Percentiles rank a stretch among this genome's conserved stretches.
phyloP scores from a whole-genome alignment of 2,329 filamentous ascomycete species.

The Leptographium galeiforme region DNA sequence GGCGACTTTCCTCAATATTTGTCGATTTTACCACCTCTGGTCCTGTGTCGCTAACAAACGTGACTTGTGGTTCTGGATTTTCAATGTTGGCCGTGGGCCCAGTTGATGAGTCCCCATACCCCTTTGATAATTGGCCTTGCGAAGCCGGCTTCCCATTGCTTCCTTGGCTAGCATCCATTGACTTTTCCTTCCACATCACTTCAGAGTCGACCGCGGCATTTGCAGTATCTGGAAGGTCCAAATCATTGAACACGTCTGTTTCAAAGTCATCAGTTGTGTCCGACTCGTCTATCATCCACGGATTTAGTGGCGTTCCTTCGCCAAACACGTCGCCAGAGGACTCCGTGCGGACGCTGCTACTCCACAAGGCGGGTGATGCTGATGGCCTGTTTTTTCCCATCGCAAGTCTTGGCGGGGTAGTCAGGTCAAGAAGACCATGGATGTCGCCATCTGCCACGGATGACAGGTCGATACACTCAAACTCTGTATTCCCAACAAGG shows the following conservation, averaged over 20 bases:
- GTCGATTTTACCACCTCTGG: no score
- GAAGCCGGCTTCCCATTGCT: no score
- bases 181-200: no score
- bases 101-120: no score
- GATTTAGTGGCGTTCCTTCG: constrained; percentile 1
- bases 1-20: background rate
- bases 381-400: background rate
- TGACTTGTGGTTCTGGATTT: no score
- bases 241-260: constrained; percentile 10
- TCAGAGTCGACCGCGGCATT: background rate
- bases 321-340: background rate
- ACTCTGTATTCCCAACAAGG: background rate
- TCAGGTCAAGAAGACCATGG: background rate
- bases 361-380: background rate
- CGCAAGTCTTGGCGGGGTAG: background rate
- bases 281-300: constrained; percentile 2
- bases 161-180: no score
- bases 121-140: no score
- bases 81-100: no score
- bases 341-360: background rate
- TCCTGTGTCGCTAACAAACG: no score
- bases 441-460: background rate
- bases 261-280: constrained; percentile 7
- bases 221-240: background rate
- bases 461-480: constrained; percentile 10